Evolutionary conservation across 768 basidiomycete genomes (phyloP), one percentile per base, ranked within the genome.

Genomic region (Trametes sanguinea): DNA sequence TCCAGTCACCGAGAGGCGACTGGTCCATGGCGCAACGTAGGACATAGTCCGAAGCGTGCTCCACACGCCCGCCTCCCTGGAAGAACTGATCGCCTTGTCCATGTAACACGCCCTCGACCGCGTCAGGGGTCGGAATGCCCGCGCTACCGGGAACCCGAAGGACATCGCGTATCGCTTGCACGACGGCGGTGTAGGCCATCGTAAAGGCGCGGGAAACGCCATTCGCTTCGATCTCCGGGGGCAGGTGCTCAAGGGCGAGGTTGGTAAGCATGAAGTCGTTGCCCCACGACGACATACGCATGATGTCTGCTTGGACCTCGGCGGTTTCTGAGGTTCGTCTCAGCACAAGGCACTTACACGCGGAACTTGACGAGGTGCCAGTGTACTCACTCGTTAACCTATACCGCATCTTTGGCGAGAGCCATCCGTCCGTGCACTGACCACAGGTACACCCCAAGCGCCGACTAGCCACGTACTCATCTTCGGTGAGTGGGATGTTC

Each of bases 381-480:
- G n/a, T 13, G 42, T 13, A 43, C 42, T 43, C n/a, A 43, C 42
- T 8, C 13, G 14, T 5, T 8, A 43, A 5, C 14, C 42, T 5
- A 16, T 43, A 43, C 14, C 42, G 42, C 42, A 16, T 43, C 14
- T 5, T 43, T 43, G 14, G 42, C 42, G 42, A 43, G 42, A 43
- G 10, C 13, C 42, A 8, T 8, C 42, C 65, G 16, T 61, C 54
- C 1, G 52, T 51, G 32, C 65, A 67, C 10, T 35, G 37, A 2
- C 39, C 48, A 35, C 65, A 67, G 5, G 63, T 61, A 16, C 65
- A 67, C 22, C 65, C 63, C 32, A 16, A 61, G 3, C 45, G 32
- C 5, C 48, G 43, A 5, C 11, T 22, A 13, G 16, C 53, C 1
- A 64, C 53, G 52, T 39, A 65, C 1, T 50, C 52, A 22, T 60